Conservation (phyloP, 768 basidiomycete genomes). For the Boletellus sp. region DNA sequence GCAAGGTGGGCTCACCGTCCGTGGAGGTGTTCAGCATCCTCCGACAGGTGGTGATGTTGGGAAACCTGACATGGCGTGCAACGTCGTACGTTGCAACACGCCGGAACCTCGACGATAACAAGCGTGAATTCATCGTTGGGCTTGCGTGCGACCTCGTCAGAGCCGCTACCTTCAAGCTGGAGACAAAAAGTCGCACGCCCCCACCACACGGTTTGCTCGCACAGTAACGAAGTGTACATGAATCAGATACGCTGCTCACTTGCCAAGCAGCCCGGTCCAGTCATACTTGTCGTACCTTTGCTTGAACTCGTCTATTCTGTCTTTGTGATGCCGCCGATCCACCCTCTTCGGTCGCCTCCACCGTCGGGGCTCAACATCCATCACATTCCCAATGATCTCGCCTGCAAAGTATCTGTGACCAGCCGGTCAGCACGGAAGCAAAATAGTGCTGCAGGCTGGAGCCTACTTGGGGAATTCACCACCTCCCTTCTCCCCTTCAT, state of each 20-base stretch:
- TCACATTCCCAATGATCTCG: constrained; percentile 89
- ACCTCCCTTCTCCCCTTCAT: constrained; percentile 87
- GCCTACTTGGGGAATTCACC: constrained; percentile 85
- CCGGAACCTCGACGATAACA: background rate
- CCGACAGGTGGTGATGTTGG: background rate
- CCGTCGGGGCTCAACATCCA: constrained; percentile 80
- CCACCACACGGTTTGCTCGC: no score
- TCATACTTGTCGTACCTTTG: constrained; percentile 74
- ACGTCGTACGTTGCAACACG: background rate
- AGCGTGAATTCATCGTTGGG: background rate
- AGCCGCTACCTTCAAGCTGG: no score
- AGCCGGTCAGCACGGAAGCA: constrained; percentile 3
- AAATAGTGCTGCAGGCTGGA: background rate
- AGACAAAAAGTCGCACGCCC: background rate
- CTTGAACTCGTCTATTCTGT: constrained; percentile 67
- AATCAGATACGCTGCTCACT: constrained; percentile 14
- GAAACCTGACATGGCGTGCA: background rate
- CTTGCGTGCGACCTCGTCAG: constrained; percentile 3
- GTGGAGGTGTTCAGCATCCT: constrained; percentile 19
- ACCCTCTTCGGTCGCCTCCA: constrained; percentile 81
- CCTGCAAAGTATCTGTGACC: constrained; percentile 80
- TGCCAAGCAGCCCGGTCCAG: constrained; percentile 74
- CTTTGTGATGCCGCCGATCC: constrained; percentile 66
- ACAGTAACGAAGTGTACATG: no score
- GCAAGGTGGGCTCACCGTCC: constrained; percentile 21